Conservation (phyloP, 306 rosid genomes). For the Fragaria vesca region DNA sequence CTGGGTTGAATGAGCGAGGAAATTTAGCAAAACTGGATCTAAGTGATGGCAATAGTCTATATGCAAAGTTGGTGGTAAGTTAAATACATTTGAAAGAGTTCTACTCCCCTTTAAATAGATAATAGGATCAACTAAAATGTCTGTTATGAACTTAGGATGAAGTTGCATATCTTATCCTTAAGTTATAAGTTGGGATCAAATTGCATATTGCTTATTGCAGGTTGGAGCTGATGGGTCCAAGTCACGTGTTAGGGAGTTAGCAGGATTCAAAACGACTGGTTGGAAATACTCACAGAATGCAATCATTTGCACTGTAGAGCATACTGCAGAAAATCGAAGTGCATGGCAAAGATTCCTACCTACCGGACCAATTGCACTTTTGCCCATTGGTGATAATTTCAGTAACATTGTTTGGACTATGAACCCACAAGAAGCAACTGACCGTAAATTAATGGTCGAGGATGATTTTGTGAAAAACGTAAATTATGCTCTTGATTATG, state of each 20-base stretch:
- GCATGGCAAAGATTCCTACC: conserved; percentile 98
- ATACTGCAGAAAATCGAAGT: conserved; percentile 55
- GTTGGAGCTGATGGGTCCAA: conserved; percentile 96
- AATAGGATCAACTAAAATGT: neutral
- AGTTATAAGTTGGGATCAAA: conserved; percentile 17
- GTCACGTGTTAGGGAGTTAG: conserved; percentile 80
- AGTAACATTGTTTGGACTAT: conserved; percentile 98
- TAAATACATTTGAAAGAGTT: conserved; percentile 17
- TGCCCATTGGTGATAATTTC: conserved; percentile 81
- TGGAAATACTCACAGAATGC: conserved; percentile 96
- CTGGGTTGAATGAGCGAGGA: conserved; percentile 42
- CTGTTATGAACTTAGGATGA: neutral
- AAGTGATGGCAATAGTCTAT: conserved; percentile 70
- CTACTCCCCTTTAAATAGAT: neutral
- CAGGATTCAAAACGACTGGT: conserved; percentile 81
- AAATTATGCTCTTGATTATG: conserved; percentile 69
- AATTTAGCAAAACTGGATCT: conserved; percentile 69
- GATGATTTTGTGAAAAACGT: conserved; percentile 64
- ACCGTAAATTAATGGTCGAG: conserved; percentile 49
- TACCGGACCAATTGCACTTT: conserved; percentile 82
- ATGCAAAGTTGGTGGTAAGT: conserved; percentile 91
- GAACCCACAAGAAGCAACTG: conserved; percentile 68
- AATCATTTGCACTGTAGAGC: conserved; percentile 85
- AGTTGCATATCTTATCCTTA: conserved; percentile 16
- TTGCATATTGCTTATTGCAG: conserved; percentile 39